Evolutionary conservation across 2,329 filamentous ascomycete species (phyloP).

Genomic region (Aspergillus flavus): DNA sequence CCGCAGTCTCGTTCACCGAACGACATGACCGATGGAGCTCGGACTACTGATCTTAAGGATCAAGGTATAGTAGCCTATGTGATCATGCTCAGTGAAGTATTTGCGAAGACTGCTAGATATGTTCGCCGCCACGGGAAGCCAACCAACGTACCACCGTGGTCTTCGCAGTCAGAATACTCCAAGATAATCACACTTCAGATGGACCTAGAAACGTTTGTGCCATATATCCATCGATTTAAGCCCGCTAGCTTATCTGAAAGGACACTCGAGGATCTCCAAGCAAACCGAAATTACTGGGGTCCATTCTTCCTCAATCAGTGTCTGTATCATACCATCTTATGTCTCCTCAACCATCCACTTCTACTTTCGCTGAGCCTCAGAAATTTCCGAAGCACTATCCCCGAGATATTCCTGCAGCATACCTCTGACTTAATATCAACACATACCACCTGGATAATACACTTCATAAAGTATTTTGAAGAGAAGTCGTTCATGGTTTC

Average conservation of each 20-base stretch:
- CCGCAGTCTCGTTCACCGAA: conserved; percentile 28
- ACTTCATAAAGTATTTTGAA: conserved; percentile 53
- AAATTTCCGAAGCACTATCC: conserved; percentile 56
- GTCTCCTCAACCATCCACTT: conserved; percentile 58
- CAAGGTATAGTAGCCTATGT: conserved; percentile 52
- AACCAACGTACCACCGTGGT: conserved; percentile 51
- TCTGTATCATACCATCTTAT: conserved; percentile 56
- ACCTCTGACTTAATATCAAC: conserved; percentile 55
- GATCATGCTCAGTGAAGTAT: conserved; percentile 51
- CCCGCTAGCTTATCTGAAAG: conserved; percentile 51
- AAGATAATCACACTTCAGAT: conserved; percentile 54
- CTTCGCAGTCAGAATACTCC: conserved; percentile 55
- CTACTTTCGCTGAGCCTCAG: conserved; percentile 55
- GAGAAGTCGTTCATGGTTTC: conserved; percentile 50
- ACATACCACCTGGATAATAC: conserved; percentile 57
- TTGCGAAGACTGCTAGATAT: conserved; percentile 52
- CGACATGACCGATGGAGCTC: conserved; percentile 20
- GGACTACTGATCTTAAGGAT: conserved; percentile 35
- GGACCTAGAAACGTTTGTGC: conserved; percentile 56
- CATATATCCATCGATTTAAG: conserved; percentile 54
- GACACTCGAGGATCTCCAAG: conserved; percentile 45
- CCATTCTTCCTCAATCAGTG: conserved; percentile 58
- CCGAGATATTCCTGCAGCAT: conserved; percentile 58
- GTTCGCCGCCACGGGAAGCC: conserved; percentile 50
- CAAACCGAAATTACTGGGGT: conserved; percentile 55